A percentile compares a stretch with the other conserved stretches of the same genome.
phyloP scores from a whole-genome alignment of 257 asterid genomes.

The Nicotiana tomentosiformis region DNA sequence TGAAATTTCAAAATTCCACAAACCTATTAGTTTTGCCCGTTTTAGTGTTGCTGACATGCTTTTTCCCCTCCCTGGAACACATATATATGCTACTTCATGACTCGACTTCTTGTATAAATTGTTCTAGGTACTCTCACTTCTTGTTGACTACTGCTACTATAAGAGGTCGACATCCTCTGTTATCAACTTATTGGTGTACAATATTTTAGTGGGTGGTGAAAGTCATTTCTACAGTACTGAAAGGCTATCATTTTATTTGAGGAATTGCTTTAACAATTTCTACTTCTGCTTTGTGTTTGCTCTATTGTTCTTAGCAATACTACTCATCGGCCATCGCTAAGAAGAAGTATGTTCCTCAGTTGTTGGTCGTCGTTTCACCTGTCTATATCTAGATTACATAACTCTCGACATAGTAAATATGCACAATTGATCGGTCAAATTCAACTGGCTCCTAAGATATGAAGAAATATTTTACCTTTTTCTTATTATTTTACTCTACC shows the following conservation, averaged over 20 bases:
- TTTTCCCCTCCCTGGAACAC: not conserved
- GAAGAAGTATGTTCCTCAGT: slow-evolving; percentile 75
- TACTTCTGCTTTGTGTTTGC: slow-evolving; percentile 88
- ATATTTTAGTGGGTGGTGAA: slow-evolving; percentile 95
- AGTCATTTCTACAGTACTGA: slow-evolving; percentile 95
- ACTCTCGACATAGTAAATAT: no score
- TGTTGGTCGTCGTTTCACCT: slow-evolving; percentile 51
- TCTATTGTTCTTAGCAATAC: slow-evolving; percentile 59
- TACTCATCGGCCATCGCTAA: slow-evolving; percentile 49
- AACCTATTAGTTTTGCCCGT: not conserved
- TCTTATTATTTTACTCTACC: no score
- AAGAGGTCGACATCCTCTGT: slow-evolving; percentile 89
- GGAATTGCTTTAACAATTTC: slow-evolving; percentile 91
- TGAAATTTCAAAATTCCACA: not conserved
- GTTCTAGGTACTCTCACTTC: slow-evolving; percentile 62
- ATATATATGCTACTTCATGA: slow-evolving; percentile 8
- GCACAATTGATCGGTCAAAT: no score
- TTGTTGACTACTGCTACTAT: slow-evolving; percentile 73
- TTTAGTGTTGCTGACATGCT: not conserved
- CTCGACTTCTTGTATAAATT: slow-evolving; percentile 11
- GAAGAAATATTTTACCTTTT: no score
- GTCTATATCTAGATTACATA: no score
- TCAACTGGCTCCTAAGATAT: no score
- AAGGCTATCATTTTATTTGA: slow-evolving; percentile 72
- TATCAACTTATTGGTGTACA: slow-evolving; percentile 76